Conservation (phyloP, 2,329 filamentous ascomycete species). For the Pyrenochaeta sp. region DNA sequence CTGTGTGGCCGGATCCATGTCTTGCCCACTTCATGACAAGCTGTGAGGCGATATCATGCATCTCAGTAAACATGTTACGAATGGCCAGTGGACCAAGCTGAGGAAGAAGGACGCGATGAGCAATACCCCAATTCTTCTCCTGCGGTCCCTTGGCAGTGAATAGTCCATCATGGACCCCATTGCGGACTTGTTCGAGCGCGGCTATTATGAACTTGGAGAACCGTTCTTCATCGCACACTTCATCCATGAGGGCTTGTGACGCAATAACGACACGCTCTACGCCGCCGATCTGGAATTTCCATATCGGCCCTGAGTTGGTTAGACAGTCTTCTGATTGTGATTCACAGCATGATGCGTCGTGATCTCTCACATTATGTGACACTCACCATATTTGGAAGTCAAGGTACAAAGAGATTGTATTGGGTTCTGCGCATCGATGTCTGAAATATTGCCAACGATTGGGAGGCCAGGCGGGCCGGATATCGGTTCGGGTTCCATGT, state of each 20-base stretch:
- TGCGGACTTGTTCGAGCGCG: constrained; percentile 43
- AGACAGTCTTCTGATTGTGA: not conserved
- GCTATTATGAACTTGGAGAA: constrained; percentile 44
- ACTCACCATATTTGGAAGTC: constrained; percentile 70
- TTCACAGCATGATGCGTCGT: not conserved
- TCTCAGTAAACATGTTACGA: constrained; percentile 69
- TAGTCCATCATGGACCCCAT: constrained; percentile 50
- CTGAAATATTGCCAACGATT: constrained; percentile 70
- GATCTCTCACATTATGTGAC: not conserved
- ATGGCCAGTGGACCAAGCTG: constrained; percentile 76
- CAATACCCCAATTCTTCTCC: constrained; percentile 60
- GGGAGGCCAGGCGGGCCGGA: constrained; percentile 71
- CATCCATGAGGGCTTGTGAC: constrained; percentile 48
- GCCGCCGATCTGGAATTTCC: constrained; percentile 40
- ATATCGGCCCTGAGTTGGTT: constrained; percentile 40
- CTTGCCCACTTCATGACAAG: constrained; percentile 74
- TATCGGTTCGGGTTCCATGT: constrained; percentile 56
- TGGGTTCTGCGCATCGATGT: constrained; percentile 68
- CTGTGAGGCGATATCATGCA: constrained; percentile 69
- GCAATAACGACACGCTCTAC: constrained; percentile 39
- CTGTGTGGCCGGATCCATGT: constrained; percentile 49
- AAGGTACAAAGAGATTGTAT: constrained; percentile 64
- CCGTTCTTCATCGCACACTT: constrained; percentile 50
- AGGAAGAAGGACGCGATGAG: constrained; percentile 71
- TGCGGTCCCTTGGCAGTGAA: constrained; percentile 53